Evolutionary conservation across 179 eudicot genomes (phyloP).

Genomic region (Beta corolliflora): DNA sequence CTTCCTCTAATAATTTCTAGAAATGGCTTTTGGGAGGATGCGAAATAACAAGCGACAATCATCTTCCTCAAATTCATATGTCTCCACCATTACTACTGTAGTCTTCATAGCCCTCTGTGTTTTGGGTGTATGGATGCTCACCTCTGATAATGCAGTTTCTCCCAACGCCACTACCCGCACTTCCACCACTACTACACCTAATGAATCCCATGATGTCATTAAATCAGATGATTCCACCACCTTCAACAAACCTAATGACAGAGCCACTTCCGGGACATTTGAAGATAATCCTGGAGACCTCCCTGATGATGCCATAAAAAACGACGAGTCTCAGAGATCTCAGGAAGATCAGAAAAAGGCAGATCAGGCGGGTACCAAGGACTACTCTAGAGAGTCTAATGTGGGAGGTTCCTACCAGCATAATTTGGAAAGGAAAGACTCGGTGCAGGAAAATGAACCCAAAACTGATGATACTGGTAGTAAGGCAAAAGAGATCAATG

Average conservation of each 20-base stretch:
- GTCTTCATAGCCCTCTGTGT: constrained; percentile 52
- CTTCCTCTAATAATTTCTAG: constrained; percentile 12
- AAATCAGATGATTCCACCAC: constrained; percentile 17
- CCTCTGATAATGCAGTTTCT: constrained; percentile 39
- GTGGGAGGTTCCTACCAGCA: constrained; percentile 30
- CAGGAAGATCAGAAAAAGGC: constrained; percentile 21
- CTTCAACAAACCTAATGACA: not conserved
- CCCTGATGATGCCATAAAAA: constrained; percentile 55
- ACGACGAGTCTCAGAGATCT: constrained; percentile 26
- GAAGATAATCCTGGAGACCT: constrained; percentile 65
- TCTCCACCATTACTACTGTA: constrained; percentile 50
- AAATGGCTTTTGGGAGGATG: constrained; percentile 44
- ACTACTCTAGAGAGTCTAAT: constrained; percentile 3
- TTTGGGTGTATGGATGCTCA: constrained; percentile 58
- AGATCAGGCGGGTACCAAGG: constrained; percentile 21
- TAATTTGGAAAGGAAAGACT: constrained; percentile 13
- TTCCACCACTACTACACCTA: constrained; percentile 25
- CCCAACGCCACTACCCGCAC: constrained; percentile 43
- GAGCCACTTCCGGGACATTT: constrained; percentile 23
- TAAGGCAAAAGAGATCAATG: constrained; percentile 27
- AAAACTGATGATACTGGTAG: constrained; percentile 23
- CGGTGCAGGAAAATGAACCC: constrained; percentile 17
- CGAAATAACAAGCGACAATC: constrained; percentile 50
- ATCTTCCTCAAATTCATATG: constrained; percentile 48
- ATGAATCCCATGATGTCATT: constrained; percentile 16